Base-by-base conservation (phyloP, 192 early-diverging fungal species). In the Umbelopsis sp. region DNA sequence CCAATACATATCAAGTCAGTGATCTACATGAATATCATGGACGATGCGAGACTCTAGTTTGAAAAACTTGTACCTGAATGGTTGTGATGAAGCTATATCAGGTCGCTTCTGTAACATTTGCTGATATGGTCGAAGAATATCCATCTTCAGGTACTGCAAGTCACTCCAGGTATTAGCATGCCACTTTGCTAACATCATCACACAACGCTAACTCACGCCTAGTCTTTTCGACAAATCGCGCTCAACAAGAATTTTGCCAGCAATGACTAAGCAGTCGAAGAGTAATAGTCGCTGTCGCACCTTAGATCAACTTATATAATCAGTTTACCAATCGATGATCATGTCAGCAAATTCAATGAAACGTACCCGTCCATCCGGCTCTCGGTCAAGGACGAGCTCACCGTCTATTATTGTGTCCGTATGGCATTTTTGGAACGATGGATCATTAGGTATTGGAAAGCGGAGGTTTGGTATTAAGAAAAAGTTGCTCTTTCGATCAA, bases 401-500 rank as follows among this genome's bases (percentile, higher is more conserved):
- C 94, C 95, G 73, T 99, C 96, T 44, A 99, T 82, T 14, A 98
- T 80, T 8, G 95, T 97, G 47, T 86, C 78, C 49, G 82, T 66
- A 49, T 94, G 93, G 49, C 77, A 90, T 41, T 76, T 62, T 45
- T 49, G 53, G n/a, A 67, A 75, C 16, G 20, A 41, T 14, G 66
- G 69, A 62, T 80, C 80, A 26, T 65, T 47, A n/a, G 88, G 84
- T 34, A 77, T 59, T n/a, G 91, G 91, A 52, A 95, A 92, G 16
- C 83, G 31, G 24, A 91, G 71, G 24, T 90, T 71, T 12, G 78
- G 83, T 0, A 92, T 79, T 1, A 79, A 74, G 45, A 86, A 91
- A 80, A 93, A 97, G 12, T 90, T 84, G 85, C 94, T 97, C 68
- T 94, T 96, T 67, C 97, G 90, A 75, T 95, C 93, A 65, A 95